Evolutionary conservation across 2,329 filamentous ascomycete species (phyloP), one percentile per base, ranked within the genome.

Genomic region (Rhynchosporium agropyri): DNA sequence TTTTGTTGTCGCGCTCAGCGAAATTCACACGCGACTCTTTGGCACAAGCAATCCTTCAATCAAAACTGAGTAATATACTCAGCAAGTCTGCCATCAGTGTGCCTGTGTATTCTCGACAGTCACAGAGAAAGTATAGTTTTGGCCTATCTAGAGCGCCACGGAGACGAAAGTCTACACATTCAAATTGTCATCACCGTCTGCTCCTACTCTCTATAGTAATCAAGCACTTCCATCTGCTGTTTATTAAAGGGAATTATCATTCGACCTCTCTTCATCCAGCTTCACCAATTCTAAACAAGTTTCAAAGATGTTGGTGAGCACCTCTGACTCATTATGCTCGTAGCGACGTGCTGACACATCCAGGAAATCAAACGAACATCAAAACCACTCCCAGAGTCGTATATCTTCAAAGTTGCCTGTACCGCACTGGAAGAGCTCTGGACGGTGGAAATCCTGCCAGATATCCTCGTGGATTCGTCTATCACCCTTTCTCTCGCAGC

Each of bases 301-400:
- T 33, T 50, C 28, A 20, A 29, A 50, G 13, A 50, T 50, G 28
- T 31, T 50, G 13, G 48, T 50, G 48, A 33, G 48, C 48, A n/a
- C 29, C 48, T 33, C 29, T 33, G 28, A 33, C 48, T 50, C 48
- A 36, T n/a, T 50, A 33, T 33, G 12, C 28, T 13, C 28, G 48
- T 50, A 9, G 43, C 10, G n/a, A 46, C 43, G n/a, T 46, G 43
- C 48, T 50, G 48, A 50, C 48, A 33, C 29, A 28, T 50, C 29
- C 13, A 50, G 48, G 48, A 50, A 50, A 36, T 50, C 48, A 33
- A 13, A n/a, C 10, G 28, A 50, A 33, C 2, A 50, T 50, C 29
- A 12, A 33, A 29, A 50, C 48, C 48, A 33, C 48, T 50, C 26
- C 48, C 48, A 50, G 10, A 8, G 48, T 3, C 3, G 7, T 31